Conservation (phyloP, 2,329 filamentous ascomycete species). For the Fusarium xylarioides region DNA sequence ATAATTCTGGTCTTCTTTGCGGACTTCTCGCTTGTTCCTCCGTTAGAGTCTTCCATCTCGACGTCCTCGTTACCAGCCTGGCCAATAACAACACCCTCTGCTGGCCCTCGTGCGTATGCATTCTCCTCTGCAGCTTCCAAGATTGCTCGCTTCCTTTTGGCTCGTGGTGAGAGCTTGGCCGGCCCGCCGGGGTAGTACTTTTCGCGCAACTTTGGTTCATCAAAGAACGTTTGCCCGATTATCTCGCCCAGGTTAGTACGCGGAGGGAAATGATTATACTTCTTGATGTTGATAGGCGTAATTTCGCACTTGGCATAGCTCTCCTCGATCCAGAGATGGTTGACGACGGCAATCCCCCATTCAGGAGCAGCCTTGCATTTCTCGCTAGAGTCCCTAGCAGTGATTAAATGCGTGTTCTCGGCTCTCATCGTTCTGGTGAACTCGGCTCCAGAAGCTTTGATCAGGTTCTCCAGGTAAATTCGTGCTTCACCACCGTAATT, state of each 20-base stretch:
- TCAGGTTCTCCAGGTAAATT: conserved; percentile 91
- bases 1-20: conserved; percentile 39
- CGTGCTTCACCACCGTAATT: conserved; percentile 97
- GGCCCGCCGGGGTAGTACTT: conserved; percentile 75
- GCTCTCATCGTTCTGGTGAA: conserved; percentile 96
- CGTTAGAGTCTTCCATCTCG: conserved; percentile 56
- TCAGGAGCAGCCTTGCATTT: conserved; percentile 93
- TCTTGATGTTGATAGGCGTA: conserved; percentile 74
- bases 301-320: conserved; percentile 90
- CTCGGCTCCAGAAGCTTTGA: conserved; percentile 82
- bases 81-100: conserved; percentile 58
- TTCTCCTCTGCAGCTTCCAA: conserved; percentile 62
- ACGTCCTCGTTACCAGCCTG: conserved; percentile 50
- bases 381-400: conserved; percentile 87
- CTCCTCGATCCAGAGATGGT: conserved; percentile 97
- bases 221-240: conserved; percentile 86
- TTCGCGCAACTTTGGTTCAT: conserved; percentile 67
- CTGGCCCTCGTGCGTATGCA: conserved; percentile 56
- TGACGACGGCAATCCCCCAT: conserved; percentile 90
- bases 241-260: conserved; percentile 93
- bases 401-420: conserved; percentile 95
- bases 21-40: conserved; percentile 48
- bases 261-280: conserved; percentile 86
- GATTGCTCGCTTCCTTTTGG: conserved; percentile 61
- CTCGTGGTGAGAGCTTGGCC: conserved; percentile 52